Evolutionary conservation across 1,284 basidiomycete species (phyloP).

Genomic region (Spongispora temasekensis): DNA sequence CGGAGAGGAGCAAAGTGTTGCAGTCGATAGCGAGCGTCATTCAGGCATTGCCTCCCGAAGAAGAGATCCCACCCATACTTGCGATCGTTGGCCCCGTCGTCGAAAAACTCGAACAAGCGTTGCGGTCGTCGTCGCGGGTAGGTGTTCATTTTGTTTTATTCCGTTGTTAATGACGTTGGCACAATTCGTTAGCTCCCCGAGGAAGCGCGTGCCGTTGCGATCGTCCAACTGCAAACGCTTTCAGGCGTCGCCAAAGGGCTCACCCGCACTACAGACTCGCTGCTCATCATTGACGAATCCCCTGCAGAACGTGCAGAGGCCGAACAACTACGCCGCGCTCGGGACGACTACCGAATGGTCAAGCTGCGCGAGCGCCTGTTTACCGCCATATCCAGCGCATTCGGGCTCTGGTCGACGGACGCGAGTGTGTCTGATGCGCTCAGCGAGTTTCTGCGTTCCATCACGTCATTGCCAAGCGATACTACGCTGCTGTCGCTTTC

Average conservation of each 20-base stretch:
- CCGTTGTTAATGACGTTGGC: background rate
- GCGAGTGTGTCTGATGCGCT: slow-evolving; percentile 74
- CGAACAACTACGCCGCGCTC: slow-evolving; percentile 55
- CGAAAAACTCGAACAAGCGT: slow-evolving; percentile 62
- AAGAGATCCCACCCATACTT: slow-evolving; percentile 79
- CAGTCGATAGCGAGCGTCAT: slow-evolving; percentile 91
- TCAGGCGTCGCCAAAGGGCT: slow-evolving; percentile 84
- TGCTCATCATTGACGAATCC: slow-evolving; percentile 63
- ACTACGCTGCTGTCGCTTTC: slow-evolving; percentile 78
- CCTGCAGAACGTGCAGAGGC: slow-evolving; percentile 49
- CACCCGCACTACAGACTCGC: slow-evolving; percentile 71
- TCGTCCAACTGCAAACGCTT: slow-evolving; percentile 75
- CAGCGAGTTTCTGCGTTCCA: slow-evolving; percentile 79
- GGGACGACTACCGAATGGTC: slow-evolving; percentile 66
- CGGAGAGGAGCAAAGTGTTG: slow-evolving; percentile 86
- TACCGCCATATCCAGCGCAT: slow-evolving; percentile 54
- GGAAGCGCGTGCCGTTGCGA: slow-evolving; percentile 59
- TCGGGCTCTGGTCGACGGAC: slow-evolving; percentile 79
- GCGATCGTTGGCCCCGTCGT: slow-evolving; percentile 79
- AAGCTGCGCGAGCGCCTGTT: slow-evolving; percentile 67
- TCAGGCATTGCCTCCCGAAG: slow-evolving; percentile 76
- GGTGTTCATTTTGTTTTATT: slow-evolving; percentile 19
- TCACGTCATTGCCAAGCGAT: slow-evolving; percentile 73
- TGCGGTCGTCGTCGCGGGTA: slow-evolving; percentile 56
- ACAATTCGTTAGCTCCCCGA: slow-evolving; percentile 55